These are phyloP conservation scores for Ceratocystis eucalypticola DNA, from an alignment of 2,329 filamentous ascomycete species.

Conservation along the genomic window DNA sequence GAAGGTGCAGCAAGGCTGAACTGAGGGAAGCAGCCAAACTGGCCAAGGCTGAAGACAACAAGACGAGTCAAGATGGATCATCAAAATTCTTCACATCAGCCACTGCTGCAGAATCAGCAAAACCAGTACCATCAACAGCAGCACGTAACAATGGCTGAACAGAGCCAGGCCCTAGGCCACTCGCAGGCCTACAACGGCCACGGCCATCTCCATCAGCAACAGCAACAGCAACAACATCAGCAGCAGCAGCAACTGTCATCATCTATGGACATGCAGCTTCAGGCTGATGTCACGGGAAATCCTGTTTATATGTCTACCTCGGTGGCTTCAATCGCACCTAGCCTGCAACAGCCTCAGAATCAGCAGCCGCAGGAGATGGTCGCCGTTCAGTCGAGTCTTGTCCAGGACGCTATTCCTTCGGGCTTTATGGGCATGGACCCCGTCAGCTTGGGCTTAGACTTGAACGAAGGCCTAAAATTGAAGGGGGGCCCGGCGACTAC, in stretches of 20 bases:
- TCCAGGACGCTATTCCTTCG: neutral
- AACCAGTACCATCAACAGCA: constrained; percentile 1
- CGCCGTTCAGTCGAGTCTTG: neutral
- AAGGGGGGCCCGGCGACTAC: neutral
- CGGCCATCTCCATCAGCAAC: neutral
- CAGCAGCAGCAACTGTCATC: constrained; percentile 1
- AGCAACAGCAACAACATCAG: neutral
- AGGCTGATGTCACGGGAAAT: constrained; percentile 14
- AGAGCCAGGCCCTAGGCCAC: neutral
- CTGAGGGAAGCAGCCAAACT: neutral
- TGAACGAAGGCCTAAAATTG: neutral
- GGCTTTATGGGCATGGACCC: constrained; percentile 4
- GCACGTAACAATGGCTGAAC: neutral
- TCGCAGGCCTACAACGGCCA: neutral
- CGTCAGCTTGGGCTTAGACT: constrained; percentile 1
- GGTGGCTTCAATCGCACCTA: neutral
- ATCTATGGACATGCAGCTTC: constrained; percentile 12
- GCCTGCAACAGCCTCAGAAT: neutral
- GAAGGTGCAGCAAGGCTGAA: neutral
- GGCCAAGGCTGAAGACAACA: neutral
- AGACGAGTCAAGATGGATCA: neutral
- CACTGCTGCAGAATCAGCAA: neutral
- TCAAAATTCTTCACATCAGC: neutral
- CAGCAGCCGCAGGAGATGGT: neutral
- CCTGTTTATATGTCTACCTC: constrained; percentile 9